Base-by-base conservation (phyloP, 116 monocot species). In the Zostera marina region DNA sequence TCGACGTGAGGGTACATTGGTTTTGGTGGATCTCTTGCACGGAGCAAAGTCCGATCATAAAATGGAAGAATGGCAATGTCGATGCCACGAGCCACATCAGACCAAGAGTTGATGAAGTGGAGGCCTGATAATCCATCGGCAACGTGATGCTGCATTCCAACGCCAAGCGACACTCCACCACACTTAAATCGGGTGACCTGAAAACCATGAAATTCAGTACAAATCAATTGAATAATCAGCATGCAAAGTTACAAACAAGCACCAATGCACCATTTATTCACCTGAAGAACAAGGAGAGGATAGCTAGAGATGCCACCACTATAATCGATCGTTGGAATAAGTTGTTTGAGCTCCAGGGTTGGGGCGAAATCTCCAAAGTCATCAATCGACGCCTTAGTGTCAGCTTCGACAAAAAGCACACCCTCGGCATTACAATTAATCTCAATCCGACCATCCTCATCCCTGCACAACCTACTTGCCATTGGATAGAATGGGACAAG, bases 81-180 rank as follows among this genome's bases (percentile, higher is more conserved):
- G 17, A 72, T 44, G 7, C 91, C 99, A 22, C 87, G 81, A 19
- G 87, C 71, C 22, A 99, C 52, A 63, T 87, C 87, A 20, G 99
- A 81, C 99, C 99, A 99, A 12, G 99, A 81, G 67, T 91, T 99
- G 66, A 99, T 81, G 81, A 99, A 91, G 68, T 84, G 99, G 54
- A 99, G 81, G 42, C 87, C 99, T 9, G 91, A 83, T 52, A 58
- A 63, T n/a, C 99, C 99, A 54, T 99, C 99, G 5, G 84, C 99
- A 3, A 72, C 84, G 54, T 91, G 91, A 73, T 99, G 99, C 60
- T 99, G 91, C 91, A 99, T 87, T 14, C 91, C 99, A 7, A 99
- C 91, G 4, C 99, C 99, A 1, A 99, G 72, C 11, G 91, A 77
- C 1, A 59, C 75, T 0, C 99, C 99, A 22, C 99, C 99, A 51